Percentiles rank a stretch among this genome's conserved stretches.
These are phyloP conservation scores for Monosporascus cannonballus DNA, from an alignment of 2,329 filamentous ascomycete genomes.

Conservation along the genomic window DNA sequence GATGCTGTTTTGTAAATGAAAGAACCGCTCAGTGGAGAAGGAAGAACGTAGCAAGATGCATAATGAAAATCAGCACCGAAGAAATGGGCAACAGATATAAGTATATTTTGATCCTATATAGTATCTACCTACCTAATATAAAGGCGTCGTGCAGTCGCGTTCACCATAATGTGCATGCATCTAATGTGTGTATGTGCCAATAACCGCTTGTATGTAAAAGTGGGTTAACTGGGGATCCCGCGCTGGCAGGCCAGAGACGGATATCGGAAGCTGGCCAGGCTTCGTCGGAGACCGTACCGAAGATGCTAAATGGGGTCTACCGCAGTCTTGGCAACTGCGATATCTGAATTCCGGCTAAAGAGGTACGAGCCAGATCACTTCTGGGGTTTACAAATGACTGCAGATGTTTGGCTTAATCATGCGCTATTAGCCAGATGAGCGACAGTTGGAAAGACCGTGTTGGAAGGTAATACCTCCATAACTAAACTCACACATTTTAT, in stretches of 20 bases:
- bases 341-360: not conserved
- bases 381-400: conserved; percentile 11
- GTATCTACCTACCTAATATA: no score
- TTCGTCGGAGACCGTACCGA: not conserved
- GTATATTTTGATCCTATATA: no score
- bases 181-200: no score
- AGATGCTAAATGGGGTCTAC: not conserved
- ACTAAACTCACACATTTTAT: no score
- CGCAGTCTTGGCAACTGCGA: not conserved
- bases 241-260: not conserved
- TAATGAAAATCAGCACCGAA: no score
- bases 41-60: not conserved
- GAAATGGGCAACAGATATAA: no score
- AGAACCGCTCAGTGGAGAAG: not conserved
- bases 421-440: conserved; percentile 12
- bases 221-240: not conserved
- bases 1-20: not conserved
- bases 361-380: not conserved
- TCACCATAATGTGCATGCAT: no score
- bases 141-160: no score
- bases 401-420: no score
- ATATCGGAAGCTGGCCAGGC: not conserved
- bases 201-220: no score
- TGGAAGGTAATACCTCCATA: no score
- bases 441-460: no score